Conservation (phyloP, 306 rosid species). For the Abrus precatorius region DNA sequence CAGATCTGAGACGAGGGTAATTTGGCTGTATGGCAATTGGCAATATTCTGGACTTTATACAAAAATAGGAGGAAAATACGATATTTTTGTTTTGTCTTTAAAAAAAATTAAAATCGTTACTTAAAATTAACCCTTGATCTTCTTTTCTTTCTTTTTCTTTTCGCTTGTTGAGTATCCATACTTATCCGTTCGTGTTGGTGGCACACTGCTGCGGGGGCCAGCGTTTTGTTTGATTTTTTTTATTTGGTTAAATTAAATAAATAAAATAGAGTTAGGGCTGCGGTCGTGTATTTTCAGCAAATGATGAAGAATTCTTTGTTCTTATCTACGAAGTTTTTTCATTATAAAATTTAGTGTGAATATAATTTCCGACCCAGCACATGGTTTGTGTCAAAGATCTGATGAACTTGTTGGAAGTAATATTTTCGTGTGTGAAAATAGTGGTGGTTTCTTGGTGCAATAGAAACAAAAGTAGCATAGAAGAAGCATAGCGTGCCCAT, state of each 20-base stretch:
- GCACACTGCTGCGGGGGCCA: conserved; percentile 40
- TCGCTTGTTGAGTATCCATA: not conserved
- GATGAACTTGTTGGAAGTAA: conserved; percentile 2
- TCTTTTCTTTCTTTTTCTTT: not conserved
- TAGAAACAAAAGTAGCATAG: conserved; percentile 27
- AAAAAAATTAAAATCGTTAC: not conserved
- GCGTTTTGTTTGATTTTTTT: not conserved
- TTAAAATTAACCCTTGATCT: not conserved
- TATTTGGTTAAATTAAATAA: not conserved
- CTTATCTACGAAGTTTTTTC: not conserved
- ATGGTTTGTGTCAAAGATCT: conserved; percentile 16
- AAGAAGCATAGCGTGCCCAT: conserved; percentile 31
- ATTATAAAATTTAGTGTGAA: not conserved
- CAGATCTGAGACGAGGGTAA: conserved; percentile 33
- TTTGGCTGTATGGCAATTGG: not conserved
- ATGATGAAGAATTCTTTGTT: conserved; percentile 1
- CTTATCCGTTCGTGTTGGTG: conserved; percentile 43
- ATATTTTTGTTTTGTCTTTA: not conserved
- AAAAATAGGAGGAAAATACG: not conserved
- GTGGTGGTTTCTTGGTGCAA: not conserved
- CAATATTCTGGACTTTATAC: not conserved
- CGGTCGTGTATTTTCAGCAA: not conserved
- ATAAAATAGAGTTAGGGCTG: not conserved
- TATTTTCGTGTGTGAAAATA: not conserved
- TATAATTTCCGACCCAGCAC: not conserved